These are phyloP conservation scores for Hypomontagnella monticulosa DNA, from an alignment of 495 filamentous ascomycete genomes.

Conservation along the genomic window DNA sequence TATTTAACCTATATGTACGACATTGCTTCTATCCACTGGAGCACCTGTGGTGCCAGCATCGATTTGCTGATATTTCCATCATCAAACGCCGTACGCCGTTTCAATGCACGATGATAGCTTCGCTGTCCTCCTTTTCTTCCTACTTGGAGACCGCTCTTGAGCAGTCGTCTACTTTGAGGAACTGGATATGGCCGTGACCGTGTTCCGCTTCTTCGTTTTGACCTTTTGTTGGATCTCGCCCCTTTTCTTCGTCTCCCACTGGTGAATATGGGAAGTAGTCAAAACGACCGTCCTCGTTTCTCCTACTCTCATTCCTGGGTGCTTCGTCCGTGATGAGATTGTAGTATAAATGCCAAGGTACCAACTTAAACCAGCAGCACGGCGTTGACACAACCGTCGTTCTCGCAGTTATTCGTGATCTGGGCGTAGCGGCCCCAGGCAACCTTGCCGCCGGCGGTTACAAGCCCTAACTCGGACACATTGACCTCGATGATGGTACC, in stretches of 20 bases:
- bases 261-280: no score
- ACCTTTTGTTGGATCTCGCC: no score
- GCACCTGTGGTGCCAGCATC: neutral
- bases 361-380: slow-evolving; percentile 52
- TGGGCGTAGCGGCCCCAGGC: slow-evolving; percentile 81
- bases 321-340: no score
- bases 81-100: slow-evolving; percentile 29
- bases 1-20: neutral
- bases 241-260: no score
- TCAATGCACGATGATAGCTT: slow-evolving; percentile 23
- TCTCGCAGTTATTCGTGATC: slow-evolving; percentile 75
- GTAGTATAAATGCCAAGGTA: no score
- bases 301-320: no score
- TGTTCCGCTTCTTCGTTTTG: no score
- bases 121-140: neutral
- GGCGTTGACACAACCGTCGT: slow-evolving; percentile 61
- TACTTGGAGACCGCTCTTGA: neutral
- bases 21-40: no score
- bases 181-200: neutral
- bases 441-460: slow-evolving; percentile 94
- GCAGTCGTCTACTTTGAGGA: neutral
- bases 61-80: slow-evolving; percentile 3
- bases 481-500: slow-evolving; percentile 97
- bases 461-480: slow-evolving; percentile 90
- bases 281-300: no score